These are phyloP conservation scores for Termitomyces sp. DNA, from an alignment of 768 basidiomycete species.

Conservation along the genomic window DNA sequence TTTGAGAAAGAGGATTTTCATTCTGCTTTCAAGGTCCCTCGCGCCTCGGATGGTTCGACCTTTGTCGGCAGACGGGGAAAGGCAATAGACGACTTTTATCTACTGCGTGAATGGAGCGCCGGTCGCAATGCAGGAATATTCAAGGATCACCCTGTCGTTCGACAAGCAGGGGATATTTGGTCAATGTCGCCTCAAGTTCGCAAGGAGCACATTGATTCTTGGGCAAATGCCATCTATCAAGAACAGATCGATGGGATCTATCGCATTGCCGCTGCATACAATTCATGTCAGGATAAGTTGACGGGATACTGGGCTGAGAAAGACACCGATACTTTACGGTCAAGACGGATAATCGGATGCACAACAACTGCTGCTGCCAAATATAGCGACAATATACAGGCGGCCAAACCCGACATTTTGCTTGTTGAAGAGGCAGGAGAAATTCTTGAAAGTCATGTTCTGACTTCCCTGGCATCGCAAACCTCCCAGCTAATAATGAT, in stretches of 20 bases:
- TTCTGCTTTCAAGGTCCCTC: too few relatives aligned
- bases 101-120: too few relatives aligned
- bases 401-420: neutral
- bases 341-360: neutral
- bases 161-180: too few relatives aligned
- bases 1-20: too few relatives aligned
- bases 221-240: neutral
- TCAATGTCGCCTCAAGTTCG: neutral
- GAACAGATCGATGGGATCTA: slow-evolving; percentile 1
- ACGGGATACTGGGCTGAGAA: too few relatives aligned
- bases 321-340: neutral
- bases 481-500: neutral
- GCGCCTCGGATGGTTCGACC: too few relatives aligned
- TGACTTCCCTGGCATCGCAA: neutral
- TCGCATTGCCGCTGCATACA: neutral
- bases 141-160: too few relatives aligned
- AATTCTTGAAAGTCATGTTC: neutral
- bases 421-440: slow-evolving; percentile 1
- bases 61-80: too few relatives aligned
- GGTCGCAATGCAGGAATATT: too few relatives aligned
- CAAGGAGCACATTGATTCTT: neutral
- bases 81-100: too few relatives aligned
- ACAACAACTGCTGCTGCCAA: slow-evolving; percentile 1
- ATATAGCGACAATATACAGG: neutral
- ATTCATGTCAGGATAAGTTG: neutral